Evolutionary conservation across 1,284 basidiomycete genomes (phyloP).

Genomic region (Erythrobasidium hasegawianum): DNA sequence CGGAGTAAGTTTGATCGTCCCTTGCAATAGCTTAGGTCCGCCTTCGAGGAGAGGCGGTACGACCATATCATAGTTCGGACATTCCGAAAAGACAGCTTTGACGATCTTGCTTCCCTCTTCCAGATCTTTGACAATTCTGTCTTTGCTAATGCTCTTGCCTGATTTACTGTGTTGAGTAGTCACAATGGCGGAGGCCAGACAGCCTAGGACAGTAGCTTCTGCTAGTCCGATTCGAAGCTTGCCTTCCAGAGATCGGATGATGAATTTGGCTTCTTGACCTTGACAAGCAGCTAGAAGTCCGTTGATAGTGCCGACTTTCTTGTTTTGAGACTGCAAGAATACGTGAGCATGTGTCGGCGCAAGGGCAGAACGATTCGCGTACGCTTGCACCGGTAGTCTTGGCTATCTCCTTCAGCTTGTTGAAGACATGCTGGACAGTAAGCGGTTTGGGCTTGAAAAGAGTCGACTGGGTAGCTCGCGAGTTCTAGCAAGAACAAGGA

Average conservation of each 20-base stretch:
- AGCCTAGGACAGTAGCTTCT: conserved; percentile 84
- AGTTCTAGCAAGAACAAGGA: conserved; percentile 59
- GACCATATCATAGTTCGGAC: conserved; percentile 89
- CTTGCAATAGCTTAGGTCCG: conserved; percentile 68
- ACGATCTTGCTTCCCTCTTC: conserved; percentile 74
- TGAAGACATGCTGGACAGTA: conserved; percentile 83
- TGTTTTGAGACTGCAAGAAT: conserved; percentile 74
- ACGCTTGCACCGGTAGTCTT: conserved; percentile 77
- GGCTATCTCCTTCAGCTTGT: conserved; percentile 79
- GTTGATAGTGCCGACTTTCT: conserved; percentile 93
- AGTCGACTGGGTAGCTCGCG: conserved; percentile 88
- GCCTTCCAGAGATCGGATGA: conserved; percentile 91
- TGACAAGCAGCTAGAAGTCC: conserved; percentile 84
- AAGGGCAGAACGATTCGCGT: conserved; percentile 40
- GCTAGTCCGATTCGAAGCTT: conserved; percentile 97
- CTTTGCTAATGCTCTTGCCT: conserved; percentile 61
- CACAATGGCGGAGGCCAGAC: conserved; percentile 79
- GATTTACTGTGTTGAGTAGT: conserved; percentile 48
- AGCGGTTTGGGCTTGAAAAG: conserved; percentile 90
- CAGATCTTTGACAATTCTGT: conserved; percentile 68
- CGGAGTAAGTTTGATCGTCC: conserved; percentile 84
- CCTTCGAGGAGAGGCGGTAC: conserved; percentile 80
- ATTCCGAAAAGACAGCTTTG: conserved; percentile 91
- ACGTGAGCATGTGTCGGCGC: neutral
- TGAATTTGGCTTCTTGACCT: conserved; percentile 84